Evolutionary conservation across 306 rosid species (phyloP).

Genomic region (Quercus rubra): DNA sequence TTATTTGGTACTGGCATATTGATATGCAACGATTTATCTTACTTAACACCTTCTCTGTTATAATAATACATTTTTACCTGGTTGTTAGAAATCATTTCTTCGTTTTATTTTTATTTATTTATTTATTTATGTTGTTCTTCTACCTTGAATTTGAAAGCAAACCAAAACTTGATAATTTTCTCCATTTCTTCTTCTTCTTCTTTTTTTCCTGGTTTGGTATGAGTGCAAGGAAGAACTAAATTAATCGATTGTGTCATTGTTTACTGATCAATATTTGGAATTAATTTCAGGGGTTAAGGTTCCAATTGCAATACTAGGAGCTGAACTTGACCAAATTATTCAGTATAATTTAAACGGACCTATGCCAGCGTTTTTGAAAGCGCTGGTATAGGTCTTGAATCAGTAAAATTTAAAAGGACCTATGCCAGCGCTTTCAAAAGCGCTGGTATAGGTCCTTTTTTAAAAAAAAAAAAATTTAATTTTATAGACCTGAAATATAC

Average conservation of each 20-base stretch:
- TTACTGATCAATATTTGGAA: constrained; percentile 2
- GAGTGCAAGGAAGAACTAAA: not conserved
- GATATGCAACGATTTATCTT: not conserved
- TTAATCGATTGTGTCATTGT: not conserved
- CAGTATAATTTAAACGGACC: too few relatives aligned
- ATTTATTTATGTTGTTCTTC: not conserved
- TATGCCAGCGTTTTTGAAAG: too few relatives aligned
- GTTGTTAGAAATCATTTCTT: not conserved
- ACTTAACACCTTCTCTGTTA: not conserved
- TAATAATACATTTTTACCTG: too few relatives aligned
- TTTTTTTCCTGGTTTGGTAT: not conserved
- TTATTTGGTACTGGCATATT: not conserved
- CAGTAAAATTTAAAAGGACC: too few relatives aligned
- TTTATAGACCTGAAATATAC: too few relatives aligned
- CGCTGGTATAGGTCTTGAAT: too few relatives aligned
- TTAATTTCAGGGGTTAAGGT: constrained; percentile 46
- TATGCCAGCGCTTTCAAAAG: too few relatives aligned
- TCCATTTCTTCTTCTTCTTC: too few relatives aligned
- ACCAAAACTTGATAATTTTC: too few relatives aligned
- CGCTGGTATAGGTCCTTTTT: too few relatives aligned
- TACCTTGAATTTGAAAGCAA: not conserved
- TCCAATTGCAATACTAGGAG: constrained; percentile 57
- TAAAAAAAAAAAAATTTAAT: too few relatives aligned
- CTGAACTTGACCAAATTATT: constrained; percentile 61
- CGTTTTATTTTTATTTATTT: too few relatives aligned